These are phyloP conservation scores for Tolypocladium ovalisporum DNA, from an alignment of 2,329 filamentous ascomycete species.

Conservation along the genomic window DNA sequence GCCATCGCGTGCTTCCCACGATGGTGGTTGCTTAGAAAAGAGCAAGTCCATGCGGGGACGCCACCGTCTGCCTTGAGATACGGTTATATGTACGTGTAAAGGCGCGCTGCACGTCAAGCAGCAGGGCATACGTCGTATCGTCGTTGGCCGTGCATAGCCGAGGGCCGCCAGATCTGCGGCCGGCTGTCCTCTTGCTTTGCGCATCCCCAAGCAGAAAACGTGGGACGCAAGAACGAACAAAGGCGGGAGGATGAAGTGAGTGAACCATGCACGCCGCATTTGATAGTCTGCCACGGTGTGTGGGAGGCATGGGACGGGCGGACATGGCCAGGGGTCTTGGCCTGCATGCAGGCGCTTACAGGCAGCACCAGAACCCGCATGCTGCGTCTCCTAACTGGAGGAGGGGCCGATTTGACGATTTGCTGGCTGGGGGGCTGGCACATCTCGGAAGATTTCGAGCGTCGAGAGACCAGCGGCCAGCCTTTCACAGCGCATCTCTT, in stretches of 20 bases:
- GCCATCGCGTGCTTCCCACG: not conserved
- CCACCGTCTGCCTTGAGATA: conserved; percentile 3
- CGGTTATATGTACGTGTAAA: not conserved
- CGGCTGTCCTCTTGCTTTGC: conserved; percentile 9
- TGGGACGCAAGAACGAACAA: not conserved
- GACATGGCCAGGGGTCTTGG: not conserved
- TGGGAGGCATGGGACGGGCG: not conserved
- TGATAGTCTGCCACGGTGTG: not conserved
- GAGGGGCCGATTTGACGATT: conserved; percentile 4
- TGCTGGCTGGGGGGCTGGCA: conserved; percentile 3
- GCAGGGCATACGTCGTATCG: not conserved
- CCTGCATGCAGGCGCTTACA: conserved; percentile 5
- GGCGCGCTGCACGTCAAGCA: not conserved
- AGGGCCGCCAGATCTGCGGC: conserved; percentile 25
- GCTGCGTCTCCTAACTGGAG: not conserved
- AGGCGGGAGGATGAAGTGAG: not conserved
- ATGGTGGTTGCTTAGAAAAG: not conserved
- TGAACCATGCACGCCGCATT: not conserved
- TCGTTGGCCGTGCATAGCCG: conserved; percentile 21
- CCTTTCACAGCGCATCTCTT: conserved; percentile 28
- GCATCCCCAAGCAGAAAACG: not conserved
- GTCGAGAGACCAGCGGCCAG: conserved; percentile 8
- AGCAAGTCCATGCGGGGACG: not conserved
- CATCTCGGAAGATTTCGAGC: conserved; percentile 10
- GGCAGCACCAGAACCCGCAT: not conserved